Percentiles rank a stretch among this genome's conserved stretches.
phyloP scores from a whole-genome alignment of 768 basidiomycete genomes.

The Tylopilus subfusipes region DNA sequence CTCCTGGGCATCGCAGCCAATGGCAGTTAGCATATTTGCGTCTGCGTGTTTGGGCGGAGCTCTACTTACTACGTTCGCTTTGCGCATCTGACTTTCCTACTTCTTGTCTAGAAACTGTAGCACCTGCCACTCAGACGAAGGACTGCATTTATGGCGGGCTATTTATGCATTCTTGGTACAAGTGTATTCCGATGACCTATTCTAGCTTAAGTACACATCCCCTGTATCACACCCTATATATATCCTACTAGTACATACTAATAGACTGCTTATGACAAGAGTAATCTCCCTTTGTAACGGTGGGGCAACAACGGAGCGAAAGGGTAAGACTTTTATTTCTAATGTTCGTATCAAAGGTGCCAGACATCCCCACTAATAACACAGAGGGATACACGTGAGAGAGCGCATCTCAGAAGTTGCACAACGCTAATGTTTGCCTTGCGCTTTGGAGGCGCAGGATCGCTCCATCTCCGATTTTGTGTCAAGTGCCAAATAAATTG shows the following conservation, averaged over 20 bases:
- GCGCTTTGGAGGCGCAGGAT: no score
- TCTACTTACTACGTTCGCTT: constrained; percentile 18
- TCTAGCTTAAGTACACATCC: not conserved
- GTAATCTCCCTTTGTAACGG: not conserved
- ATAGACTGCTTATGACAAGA: not conserved
- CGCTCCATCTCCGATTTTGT: no score
- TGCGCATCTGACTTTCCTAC: constrained; percentile 7
- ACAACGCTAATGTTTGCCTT: no score
- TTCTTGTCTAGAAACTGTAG: not conserved
- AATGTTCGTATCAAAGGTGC: no score
- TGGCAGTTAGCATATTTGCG: constrained; percentile 43
- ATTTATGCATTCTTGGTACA: not conserved
- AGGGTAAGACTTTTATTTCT: no score
- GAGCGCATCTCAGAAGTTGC: no score
- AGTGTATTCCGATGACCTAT: not conserved
- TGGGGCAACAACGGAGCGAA: no score
- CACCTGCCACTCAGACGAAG: not conserved
- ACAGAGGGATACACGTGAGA: no score
- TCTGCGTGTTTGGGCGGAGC: constrained; percentile 38
- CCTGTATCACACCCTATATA: not conserved
- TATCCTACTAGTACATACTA: not conserved
- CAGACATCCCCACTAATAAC: no score
- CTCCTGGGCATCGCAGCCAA: constrained; percentile 46
- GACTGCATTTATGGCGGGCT: not conserved
- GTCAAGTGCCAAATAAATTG: no score